A percentile compares a stretch with the other conserved stretches of the same genome.
Conservation (phyloP, 2,329 filamentous ascomycete genomes). For the Penicillium paneum region DNA sequence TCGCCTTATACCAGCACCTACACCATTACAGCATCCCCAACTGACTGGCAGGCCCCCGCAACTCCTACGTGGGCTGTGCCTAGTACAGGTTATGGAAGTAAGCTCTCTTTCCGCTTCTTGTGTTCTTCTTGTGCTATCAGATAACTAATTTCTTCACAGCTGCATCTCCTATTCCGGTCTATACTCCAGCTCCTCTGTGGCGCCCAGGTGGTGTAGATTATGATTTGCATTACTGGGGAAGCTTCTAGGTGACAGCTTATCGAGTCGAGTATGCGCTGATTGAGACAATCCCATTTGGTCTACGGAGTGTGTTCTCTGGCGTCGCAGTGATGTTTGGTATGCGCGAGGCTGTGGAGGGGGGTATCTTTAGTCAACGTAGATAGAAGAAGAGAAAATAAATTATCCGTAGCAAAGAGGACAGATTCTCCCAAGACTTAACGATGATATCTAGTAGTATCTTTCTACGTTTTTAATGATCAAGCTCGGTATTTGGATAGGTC, state of each 20-base stretch:
- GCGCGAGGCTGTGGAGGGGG: background rate
- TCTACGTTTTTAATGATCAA: background rate
- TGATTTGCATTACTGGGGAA: constrained; percentile 32
- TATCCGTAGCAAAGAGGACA: background rate
- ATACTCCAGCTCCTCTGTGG: constrained; percentile 35
- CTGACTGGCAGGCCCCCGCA: constrained; percentile 25
- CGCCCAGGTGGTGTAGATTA: constrained; percentile 28
- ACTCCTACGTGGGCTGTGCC: constrained; percentile 32
- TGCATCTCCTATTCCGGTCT: constrained; percentile 30
- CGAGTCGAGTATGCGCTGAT: background rate
- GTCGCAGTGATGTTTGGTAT: background rate
- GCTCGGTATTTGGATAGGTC: background rate
- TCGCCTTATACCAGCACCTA: constrained; percentile 16
- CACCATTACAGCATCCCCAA: constrained; percentile 31
- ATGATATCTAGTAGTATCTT: background rate
- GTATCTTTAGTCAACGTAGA: background rate
- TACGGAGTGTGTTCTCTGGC: background rate
- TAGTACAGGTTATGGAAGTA: constrained; percentile 34
- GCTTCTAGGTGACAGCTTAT: constrained; percentile 12
- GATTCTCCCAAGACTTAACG: background rate
- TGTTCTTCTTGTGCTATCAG: background rate
- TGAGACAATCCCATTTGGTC: background rate
- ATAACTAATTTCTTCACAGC: background rate
- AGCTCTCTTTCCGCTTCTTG: background rate
- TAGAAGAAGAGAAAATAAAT: background rate